Evolutionary conservation across 2,329 filamentous ascomycete species (phyloP).

Genomic region (Pseudopithomyces chartarum): DNA sequence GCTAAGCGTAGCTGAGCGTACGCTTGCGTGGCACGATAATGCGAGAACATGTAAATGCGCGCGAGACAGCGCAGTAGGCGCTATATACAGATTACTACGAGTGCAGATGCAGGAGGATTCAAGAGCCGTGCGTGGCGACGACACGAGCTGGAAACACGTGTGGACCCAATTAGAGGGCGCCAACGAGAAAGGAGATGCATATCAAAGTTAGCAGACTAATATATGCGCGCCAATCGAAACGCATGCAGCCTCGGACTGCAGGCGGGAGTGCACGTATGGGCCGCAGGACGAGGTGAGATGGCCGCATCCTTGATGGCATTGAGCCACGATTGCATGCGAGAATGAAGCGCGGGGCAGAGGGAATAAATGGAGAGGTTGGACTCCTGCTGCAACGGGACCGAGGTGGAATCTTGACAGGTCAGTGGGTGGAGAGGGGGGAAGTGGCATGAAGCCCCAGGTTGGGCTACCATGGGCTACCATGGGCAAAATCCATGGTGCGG

Average conservation of each 20-base stretch:
- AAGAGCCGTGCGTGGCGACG: slow-evolving; percentile 35
- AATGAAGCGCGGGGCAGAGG: slow-evolving; percentile 14
- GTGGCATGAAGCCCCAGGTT: slow-evolving; percentile 27
- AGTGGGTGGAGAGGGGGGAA: no score
- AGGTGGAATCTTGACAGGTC: slow-evolving; percentile 18
- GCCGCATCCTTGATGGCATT: slow-evolving; percentile 19
- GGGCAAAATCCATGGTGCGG: slow-evolving; percentile 31
- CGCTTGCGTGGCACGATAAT: slow-evolving; percentile 46
- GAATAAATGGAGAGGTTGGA: slow-evolving; percentile 21
- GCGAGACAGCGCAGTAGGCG: slow-evolving; percentile 38
- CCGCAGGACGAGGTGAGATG: slow-evolving; percentile 16
- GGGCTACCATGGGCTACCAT: slow-evolving; percentile 28
- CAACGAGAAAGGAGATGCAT: slow-evolving; percentile 40
- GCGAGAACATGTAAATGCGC: slow-evolving; percentile 33
- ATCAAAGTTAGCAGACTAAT: slow-evolving; percentile 37
- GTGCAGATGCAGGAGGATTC: slow-evolving; percentile 24
- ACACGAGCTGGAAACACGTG: slow-evolving; percentile 33
- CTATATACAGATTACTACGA: slow-evolving; percentile 41
- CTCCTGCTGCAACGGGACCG: slow-evolving; percentile 11
- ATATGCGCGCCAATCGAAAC: slow-evolving; percentile 39
- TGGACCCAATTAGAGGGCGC: slow-evolving; percentile 34
- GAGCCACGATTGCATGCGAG: slow-evolving; percentile 20
- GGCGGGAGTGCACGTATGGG: slow-evolving; percentile 30
- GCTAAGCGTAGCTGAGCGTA: slow-evolving; percentile 32
- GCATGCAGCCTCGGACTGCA: slow-evolving; percentile 28